Evolutionary conservation across 2,329 filamentous ascomycete species (phyloP), one percentile per base, ranked within the genome.

Genomic region (Malbranchea cinnamomea): DNA sequence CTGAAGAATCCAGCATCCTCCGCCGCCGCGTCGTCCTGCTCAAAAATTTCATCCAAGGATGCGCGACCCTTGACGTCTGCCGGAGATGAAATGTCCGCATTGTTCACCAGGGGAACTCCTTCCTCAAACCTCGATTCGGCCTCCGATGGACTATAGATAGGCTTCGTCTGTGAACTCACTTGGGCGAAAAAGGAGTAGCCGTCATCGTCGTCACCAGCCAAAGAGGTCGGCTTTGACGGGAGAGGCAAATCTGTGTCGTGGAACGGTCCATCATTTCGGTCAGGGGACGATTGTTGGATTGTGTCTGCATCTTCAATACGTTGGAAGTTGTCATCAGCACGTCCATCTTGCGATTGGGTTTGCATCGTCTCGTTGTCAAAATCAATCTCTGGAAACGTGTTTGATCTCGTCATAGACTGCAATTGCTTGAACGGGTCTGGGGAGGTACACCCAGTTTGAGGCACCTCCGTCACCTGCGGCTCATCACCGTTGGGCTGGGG

Each of bases 41-140:
- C 59, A 53, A 41, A 67, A 5, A 53, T 35, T 16, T 49, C 40
- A 17, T 47, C 37, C 8, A 53, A 43, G 13, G 5, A 34, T 37
- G 28, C 33, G 37, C 16, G 44, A 36, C 16, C 43, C 40, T 48
- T 47, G 3, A 39, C 35, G 23, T 54, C 41, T 2, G 46, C 32
- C 14, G 42, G 37, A 5, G 35, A 34, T 3, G 46, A 44, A 8
- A 37, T 38, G 15, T 47, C 35, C 26, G 28, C 57, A 49, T 58
- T 42, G 71, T 71, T 35, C 22, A 58, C 34, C 21, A 83, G 52
- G 1, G 77, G 76, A 4, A 82, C 35, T 0, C 77, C 77, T 53
- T 83, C 78, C 34, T 79, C 75, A 38, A 67, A 82, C 25, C 77
- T 68, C 14, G 68, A 66, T 15, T 76, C 67, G 1, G 30, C 22